Evolutionary conservation across 257 asterid species (phyloP).

Genomic region (Gynochthodes officinalis): DNA sequence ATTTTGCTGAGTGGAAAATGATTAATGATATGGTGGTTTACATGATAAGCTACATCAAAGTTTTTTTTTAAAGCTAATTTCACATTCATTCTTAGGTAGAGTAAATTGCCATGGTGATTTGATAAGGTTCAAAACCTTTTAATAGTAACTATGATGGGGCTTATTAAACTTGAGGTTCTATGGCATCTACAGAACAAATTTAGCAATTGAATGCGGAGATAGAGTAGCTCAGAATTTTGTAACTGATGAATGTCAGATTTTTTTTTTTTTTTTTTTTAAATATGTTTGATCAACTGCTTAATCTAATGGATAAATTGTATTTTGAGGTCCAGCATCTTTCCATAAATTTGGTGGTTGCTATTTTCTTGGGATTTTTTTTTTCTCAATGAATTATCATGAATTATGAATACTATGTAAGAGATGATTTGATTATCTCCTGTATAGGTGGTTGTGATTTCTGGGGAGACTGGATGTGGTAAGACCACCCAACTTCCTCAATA

Average conservation of each 20-base stretch:
- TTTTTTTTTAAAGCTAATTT: no score
- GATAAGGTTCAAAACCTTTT: not conserved
- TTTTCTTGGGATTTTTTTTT: not conserved
- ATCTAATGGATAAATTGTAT: not conserved
- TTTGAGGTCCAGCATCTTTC: not conserved
- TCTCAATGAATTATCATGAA: not conserved
- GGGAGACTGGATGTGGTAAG: conserved; percentile 99
- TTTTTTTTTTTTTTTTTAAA: not conserved
- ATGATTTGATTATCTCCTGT: conserved; percentile 4
- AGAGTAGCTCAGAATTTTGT: not conserved
- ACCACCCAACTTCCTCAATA: conserved; percentile 98
- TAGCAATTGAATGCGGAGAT: not conserved
- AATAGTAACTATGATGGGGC: not conserved
- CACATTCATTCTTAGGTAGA: not conserved
- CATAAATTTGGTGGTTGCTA: not conserved
- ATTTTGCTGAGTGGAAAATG: not conserved
- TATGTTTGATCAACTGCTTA: no score
- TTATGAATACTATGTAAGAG: not conserved
- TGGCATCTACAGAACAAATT: not conserved
- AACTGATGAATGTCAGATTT: not conserved
- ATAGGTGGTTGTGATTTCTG: conserved; percentile 95
- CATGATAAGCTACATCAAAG: not conserved
- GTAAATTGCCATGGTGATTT: not conserved
- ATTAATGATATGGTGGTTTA: not conserved
- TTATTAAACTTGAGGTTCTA: not conserved